Evolutionary conservation across 2,329 filamentous ascomycete species (phyloP).

Genomic region (Paecilomyces niveus): DNA sequence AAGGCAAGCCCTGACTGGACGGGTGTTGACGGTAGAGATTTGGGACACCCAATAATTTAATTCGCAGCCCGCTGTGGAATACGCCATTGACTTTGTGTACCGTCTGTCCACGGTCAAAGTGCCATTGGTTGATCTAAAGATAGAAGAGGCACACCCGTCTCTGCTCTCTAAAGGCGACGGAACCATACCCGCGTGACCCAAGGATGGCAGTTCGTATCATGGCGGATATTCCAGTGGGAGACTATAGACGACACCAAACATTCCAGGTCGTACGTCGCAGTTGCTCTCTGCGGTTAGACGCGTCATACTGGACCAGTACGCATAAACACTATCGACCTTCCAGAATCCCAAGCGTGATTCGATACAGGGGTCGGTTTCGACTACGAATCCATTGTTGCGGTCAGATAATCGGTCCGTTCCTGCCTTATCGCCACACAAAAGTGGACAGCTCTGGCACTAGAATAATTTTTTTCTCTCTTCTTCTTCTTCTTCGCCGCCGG

Average conservation of each 20-base stretch:
- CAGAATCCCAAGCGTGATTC: background rate
- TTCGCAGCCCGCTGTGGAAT: background rate
- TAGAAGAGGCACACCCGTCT: slow-evolving; percentile 11
- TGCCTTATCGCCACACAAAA: background rate
- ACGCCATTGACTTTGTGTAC: slow-evolving; percentile 6
- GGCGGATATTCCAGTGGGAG: background rate
- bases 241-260: background rate
- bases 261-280: background rate
- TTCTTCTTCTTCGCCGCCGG: background rate
- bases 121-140: slow-evolving; percentile 16
- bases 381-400: background rate
- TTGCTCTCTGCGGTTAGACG: background rate
- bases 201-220: background rate
- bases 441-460: background rate
- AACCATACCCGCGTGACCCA: slow-evolving; percentile 3
- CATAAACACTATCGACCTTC: background rate
- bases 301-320: background rate
- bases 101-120: background rate
- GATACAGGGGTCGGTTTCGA: background rate
- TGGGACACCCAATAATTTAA: background rate
- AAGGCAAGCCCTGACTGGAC: background rate
- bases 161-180: background rate
- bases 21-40: background rate
- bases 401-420: background rate
- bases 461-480: background rate